Conservation (phyloP, 169 alveolate species). For the Condylostoma magnum region DNA sequence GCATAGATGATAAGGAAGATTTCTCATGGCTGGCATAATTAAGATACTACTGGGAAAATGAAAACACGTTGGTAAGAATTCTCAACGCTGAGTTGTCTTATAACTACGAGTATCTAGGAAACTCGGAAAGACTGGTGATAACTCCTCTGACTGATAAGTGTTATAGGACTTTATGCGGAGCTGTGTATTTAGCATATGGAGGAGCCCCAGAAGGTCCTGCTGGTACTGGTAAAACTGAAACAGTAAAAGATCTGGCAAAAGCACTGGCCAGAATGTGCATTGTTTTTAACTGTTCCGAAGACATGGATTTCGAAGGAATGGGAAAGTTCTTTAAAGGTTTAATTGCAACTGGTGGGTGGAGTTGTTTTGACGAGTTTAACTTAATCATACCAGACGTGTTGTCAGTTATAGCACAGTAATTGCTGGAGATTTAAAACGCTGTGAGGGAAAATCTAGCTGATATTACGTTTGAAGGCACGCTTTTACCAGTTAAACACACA, state of each 20-base stretch:
- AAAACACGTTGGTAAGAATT: conserved; percentile 73
- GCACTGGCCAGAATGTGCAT: conserved; percentile 88
- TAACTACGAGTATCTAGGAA: conserved; percentile 86
- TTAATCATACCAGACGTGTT: conserved; percentile 87
- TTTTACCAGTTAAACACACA: conserved; percentile 65
- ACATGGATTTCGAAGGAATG: conserved; percentile 77
- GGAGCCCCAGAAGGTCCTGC: conserved; percentile 93
- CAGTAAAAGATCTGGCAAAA: conserved; percentile 87
- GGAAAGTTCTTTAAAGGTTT: conserved; percentile 89
- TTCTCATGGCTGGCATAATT: conserved; percentile 91
- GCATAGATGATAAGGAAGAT: conserved; percentile 67
- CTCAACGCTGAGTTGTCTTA: conserved; percentile 76
- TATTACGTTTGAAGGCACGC: conserved; percentile 86
- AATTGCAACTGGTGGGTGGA: conserved; percentile 89
- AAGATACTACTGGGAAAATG: conserved; percentile 87
- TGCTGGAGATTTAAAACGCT: conserved; percentile 74
- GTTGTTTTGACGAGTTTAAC: conserved; percentile 89
- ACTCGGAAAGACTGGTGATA: conserved; percentile 81
- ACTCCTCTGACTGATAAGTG: conserved; percentile 91
- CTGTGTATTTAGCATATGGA: conserved; percentile 83
- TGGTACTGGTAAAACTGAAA: conserved; percentile 91
- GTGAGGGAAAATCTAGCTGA: conserved; percentile 70
- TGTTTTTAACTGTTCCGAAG: conserved; percentile 90
- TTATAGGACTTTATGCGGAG: conserved; percentile 83
- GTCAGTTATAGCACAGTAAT: conserved; percentile 86